phyloP scores from a whole-genome alignment of 1,284 basidiomycete genomes.

The Tylopilus orsonianus region DNA sequence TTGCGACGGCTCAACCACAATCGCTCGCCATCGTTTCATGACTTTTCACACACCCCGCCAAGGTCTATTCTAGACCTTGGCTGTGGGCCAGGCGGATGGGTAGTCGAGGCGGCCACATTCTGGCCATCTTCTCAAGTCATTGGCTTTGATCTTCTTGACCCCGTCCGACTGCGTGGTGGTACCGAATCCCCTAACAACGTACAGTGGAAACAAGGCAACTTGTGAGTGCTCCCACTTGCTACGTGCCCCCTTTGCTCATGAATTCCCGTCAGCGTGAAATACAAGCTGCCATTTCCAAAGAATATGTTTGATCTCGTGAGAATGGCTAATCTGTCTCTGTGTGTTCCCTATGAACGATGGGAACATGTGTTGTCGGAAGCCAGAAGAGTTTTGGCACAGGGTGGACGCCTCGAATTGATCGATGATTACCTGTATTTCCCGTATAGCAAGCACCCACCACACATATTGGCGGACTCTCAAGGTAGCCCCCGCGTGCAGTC shows the following conservation, averaged over 20 bases:
- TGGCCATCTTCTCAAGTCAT: conserved; percentile 60
- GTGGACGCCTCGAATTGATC: conserved; percentile 66
- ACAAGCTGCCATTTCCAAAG: conserved; percentile 56
- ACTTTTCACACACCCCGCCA: conserved; percentile 53
- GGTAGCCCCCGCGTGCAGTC: conserved; percentile 1
- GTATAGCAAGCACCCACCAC: conserved; percentile 36
- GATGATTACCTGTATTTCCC: conserved; percentile 71
- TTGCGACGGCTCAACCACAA: conserved; percentile 49
- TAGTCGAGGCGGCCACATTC: conserved; percentile 52
- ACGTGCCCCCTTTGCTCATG: conserved; percentile 5
- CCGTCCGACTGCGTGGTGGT: conserved; percentile 37
- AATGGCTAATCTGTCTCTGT: conserved; percentile 62
- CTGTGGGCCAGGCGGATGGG: conserved; percentile 69
- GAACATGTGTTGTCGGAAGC: conserved; percentile 55
- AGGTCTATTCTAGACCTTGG: conserved; percentile 66
- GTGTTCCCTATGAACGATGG: conserved; percentile 61
- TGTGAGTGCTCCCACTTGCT: conserved; percentile 45
- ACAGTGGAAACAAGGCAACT: conserved; percentile 59
- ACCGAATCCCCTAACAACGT: conserved; percentile 43
- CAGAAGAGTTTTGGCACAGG: conserved; percentile 56
- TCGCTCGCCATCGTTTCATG: conserved; percentile 57
- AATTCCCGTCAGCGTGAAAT: conserved; percentile 45
- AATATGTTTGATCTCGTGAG: conserved; percentile 68
- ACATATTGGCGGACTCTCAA: conserved; percentile 10
- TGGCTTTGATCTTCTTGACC: conserved; percentile 64